These are phyloP conservation scores for Exophiala bonariae DNA, from an alignment of 2,329 filamentous ascomycete genomes.

Conservation along the genomic window DNA sequence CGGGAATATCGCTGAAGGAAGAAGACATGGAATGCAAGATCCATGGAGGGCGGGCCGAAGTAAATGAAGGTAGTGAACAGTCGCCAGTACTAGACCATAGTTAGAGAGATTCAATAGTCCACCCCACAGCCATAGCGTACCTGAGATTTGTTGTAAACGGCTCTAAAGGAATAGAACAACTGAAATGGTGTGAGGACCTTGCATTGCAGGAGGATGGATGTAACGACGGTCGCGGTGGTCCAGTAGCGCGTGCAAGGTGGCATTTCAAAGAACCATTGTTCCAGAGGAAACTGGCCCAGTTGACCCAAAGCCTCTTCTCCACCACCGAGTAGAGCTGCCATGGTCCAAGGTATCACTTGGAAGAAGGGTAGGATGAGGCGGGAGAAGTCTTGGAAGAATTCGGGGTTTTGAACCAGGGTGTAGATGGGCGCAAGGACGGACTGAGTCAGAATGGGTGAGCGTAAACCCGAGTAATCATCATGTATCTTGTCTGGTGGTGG, in stretches of 20 bases:
- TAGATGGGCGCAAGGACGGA: conserved; percentile 16
- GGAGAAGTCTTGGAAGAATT: conserved; percentile 18
- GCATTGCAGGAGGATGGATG: conserved; percentile 88
- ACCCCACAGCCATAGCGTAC: conserved; percentile 56
- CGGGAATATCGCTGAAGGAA: conserved; percentile 96
- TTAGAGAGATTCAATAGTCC: background rate
- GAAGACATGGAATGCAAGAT: conserved; percentile 96
- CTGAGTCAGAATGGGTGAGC: conserved; percentile 19
- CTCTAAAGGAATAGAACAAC: conserved; percentile 92
- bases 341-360: conserved; percentile 17
- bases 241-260: conserved; percentile 94
- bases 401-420: conserved; percentile 15
- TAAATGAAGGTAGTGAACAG: conserved; percentile 96
- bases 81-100: conserved; percentile 78
- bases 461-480: conserved; percentile 20
- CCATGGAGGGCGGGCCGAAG: conserved; percentile 90
- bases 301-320: conserved; percentile 30
- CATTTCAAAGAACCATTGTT: conserved; percentile 99
- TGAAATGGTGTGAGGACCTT: conserved; percentile 90
- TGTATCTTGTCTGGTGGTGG: conserved; percentile 14
- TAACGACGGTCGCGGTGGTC: conserved; percentile 88
- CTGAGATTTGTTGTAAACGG: conserved; percentile 89
- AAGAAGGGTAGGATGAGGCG: conserved; percentile 16
- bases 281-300: conserved; percentile 70
- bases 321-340: conserved; percentile 23